Base-by-base conservation (phyloP, 1,284 basidiomycete genomes). In the Sanghuangporus baumii region DNA sequence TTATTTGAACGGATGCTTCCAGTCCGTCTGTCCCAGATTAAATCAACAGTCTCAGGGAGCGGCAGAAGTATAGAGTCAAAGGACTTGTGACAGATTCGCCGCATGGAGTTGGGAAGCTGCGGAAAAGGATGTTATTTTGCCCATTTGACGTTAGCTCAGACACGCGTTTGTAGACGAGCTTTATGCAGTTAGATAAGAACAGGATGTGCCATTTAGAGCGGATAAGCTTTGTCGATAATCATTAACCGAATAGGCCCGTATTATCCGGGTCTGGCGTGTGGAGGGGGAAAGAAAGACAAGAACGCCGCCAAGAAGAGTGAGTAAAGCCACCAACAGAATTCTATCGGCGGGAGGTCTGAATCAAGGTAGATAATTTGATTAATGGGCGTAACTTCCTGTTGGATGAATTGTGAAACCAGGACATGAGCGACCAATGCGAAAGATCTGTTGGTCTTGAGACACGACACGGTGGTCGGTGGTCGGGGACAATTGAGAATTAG, bases 121-220 rank as follows among this genome's bases (percentile, higher is more conserved):
- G 43, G 40, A 57, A 70, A 69, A 31, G 69, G 69, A 55, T 65
- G 43, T 36, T 68, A 18, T 6, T 63, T 50, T 12, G 55, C 61
- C 37, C 43, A 37, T 20, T 43, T 46, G n/a, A 67, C 23, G 12
- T 61, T 60, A 38, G 47, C 43, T 4, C 59, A 61, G 5, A 69
- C 34, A n/a, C 40, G 52, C 34, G 59, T 41, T 31, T 43, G 55
- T 7, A 62, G 37, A 37, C 37, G 55, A 70, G 66, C 12, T 57
- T 43, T 64, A 58, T 68, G 69, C 8, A 67, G 68, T 56, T 66
- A 68, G 46, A 69, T 48, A 36, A 69, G 55, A 12, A 66, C 68
- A 6, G 68, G 54, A 52, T 67, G 69, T 16, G 68, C 68, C 69
- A 64, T 68, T 34, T 67, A 55, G 43, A 60, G 52, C 52, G 52